Evolutionary conservation across 768 basidiomycete genomes (phyloP).

Genomic region (Collybiopsis luxurians): DNA sequence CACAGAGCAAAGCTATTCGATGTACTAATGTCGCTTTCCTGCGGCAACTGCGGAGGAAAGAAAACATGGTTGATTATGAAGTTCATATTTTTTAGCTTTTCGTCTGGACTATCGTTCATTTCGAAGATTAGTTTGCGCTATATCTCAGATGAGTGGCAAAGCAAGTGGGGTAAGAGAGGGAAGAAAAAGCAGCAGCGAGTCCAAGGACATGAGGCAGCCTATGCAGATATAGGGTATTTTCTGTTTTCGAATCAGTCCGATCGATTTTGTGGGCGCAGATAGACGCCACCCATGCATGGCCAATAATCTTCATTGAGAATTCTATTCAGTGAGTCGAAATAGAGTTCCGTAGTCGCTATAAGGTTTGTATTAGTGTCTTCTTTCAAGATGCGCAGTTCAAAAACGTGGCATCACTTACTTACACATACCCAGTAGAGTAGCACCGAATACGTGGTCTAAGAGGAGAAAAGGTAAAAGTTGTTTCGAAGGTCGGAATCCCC

Average conservation of each 20-base stretch:
- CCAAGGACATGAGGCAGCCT: background rate
- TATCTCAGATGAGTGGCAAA: background rate
- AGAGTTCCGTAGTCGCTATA: too few relatives aligned
- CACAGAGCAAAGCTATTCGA: background rate
- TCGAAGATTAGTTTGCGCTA: background rate
- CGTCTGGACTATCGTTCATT: background rate
- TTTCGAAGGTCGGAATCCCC: too few relatives aligned
- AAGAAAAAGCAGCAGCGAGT: background rate
- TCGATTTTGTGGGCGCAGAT: background rate
- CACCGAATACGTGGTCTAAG: too few relatives aligned
- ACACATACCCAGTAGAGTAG: too few relatives aligned
- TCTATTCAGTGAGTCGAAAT: too few relatives aligned
- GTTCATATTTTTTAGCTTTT: background rate
- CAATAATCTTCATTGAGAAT: too few relatives aligned
- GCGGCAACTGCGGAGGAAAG: conserved; percentile 25
- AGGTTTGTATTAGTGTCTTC: too few relatives aligned
- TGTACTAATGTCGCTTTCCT: conserved; percentile 15
- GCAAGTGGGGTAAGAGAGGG: background rate
- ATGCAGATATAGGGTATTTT: too few relatives aligned
- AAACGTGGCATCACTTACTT: too few relatives aligned
- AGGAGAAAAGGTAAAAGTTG: too few relatives aligned
- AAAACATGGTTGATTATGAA: conserved; percentile 26
- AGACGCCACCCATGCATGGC: background rate
- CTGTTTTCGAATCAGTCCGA: background rate
- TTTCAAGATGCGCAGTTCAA: too few relatives aligned